Conservation (phyloP, 1,139 yeast species). For the Sugiyamaella castrensis region DNA sequence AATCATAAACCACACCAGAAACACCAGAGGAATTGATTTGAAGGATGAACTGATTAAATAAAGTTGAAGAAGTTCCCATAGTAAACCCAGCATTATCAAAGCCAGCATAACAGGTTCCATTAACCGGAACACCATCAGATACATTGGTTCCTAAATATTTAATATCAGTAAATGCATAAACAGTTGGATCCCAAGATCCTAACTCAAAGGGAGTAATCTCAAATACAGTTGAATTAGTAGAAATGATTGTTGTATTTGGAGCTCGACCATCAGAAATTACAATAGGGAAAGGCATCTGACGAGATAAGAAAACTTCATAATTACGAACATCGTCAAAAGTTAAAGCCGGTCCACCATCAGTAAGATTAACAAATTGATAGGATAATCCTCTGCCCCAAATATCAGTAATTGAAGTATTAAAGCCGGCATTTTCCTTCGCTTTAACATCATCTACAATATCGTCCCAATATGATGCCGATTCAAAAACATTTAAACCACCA, state of each 20-base stretch:
- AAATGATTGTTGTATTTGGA: conserved; percentile 51
- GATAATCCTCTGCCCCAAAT: conserved; percentile 89
- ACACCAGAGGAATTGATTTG: conserved; percentile 55
- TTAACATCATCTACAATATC: conserved; percentile 52
- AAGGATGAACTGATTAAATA: conserved; percentile 68
- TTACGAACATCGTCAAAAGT: conserved; percentile 64
- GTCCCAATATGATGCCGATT: conserved; percentile 58
- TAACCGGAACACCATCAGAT: conserved; percentile 47
- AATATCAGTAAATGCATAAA: conserved; percentile 67
- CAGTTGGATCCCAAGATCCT: conserved; percentile 86
- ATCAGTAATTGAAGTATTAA: conserved; percentile 75
- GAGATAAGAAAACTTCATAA: conserved; percentile 52
- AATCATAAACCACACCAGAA: conserved; percentile 47
- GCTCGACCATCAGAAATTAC: conserved; percentile 82
- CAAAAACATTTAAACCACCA: conserved; percentile 69
- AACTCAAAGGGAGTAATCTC: conserved; percentile 80
- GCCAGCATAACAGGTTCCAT: conserved; percentile 54
- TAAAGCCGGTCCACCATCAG: conserved; percentile 61
- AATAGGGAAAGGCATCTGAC: conserved; percentile 85
- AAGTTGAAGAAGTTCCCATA: conserved; percentile 73
- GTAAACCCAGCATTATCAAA: conserved; percentile 76
- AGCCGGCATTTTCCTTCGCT: conserved; percentile 72
- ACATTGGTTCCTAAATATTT: conserved; percentile 72
- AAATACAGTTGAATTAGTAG: conserved; percentile 72
- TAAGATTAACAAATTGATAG: conserved; percentile 62